Evolutionary conservation across 495 filamentous ascomycete species (phyloP).

Genomic region (Penicillium egyptiacum): DNA sequence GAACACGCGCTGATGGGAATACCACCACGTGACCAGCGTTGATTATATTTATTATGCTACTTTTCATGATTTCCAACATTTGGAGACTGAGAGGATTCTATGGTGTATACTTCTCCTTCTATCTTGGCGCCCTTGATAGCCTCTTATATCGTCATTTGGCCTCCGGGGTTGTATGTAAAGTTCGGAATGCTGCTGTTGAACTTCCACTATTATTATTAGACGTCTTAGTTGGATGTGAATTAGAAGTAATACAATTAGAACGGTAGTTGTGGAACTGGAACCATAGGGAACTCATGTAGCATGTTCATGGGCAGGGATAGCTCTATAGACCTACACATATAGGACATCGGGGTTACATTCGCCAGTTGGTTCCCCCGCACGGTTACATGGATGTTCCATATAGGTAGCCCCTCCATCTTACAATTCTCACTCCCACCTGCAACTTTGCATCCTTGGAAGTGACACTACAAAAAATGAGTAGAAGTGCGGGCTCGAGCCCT

Average conservation of each 20-base stretch:
- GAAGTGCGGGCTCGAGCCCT: not conserved
- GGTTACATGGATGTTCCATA: not conserved
- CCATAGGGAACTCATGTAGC: not conserved
- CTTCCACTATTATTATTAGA: not conserved
- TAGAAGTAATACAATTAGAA: not conserved
- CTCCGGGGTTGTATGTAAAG: not conserved
- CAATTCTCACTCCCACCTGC: not conserved
- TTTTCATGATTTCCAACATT: not conserved
- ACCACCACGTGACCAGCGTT: conserved; percentile 9
- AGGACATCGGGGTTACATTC: conserved; percentile 5
- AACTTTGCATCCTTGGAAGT: not conserved
- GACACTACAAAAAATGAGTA: not conserved
- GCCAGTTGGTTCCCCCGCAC: conserved; percentile 1
- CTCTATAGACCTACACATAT: not conserved
- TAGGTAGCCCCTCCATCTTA: not conserved
- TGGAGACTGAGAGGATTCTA: not conserved
- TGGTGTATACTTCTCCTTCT: not conserved
- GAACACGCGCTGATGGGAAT: conserved; percentile 3
- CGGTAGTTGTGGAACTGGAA: not conserved
- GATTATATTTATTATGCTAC: not conserved
- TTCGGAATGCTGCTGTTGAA: not conserved
- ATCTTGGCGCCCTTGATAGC: not conserved
- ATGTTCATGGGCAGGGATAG: not conserved
- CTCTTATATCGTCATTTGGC: not conserved
- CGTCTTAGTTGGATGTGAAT: not conserved